Evolutionary conservation across 106 monocot species (phyloP), one percentile per base, ranked within the genome.

Genomic region (Iris macrosiphon): DNA sequence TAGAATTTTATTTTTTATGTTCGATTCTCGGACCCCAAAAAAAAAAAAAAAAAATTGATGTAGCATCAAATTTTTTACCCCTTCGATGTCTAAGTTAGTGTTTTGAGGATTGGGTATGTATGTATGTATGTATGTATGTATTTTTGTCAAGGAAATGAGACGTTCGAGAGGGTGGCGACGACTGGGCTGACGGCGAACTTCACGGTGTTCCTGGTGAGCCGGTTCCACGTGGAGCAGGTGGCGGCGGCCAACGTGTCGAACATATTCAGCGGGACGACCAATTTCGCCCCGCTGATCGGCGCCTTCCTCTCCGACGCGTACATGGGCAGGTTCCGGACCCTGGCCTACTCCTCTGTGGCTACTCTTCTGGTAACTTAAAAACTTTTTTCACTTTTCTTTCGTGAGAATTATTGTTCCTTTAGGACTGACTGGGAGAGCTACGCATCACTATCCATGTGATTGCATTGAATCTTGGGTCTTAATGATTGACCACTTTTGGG

Each of bases 261-360:
- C 25, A 69, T 80, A 21, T 73, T 74, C 61, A 31, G n/a, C 21
- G 79, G 74, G 2, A 80, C 79, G 9, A 39, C 70, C 35, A 70
- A 69, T 38, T 70, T 80, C 41, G 74, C 74, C 4, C 79, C 79
- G 24, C 46, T 80, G 4, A 0, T 80, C 37, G 79, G 79, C 3
- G 79, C 74, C 12, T 80, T 74, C 60, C n/a, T 80, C 29, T 52
- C 73, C 61, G 79, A 80, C 48, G 65, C 74, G 18, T 80, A 70
- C 28, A 61, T 21, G 40, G 79, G 79, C 9, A 52, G 73, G 15
- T 80, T 70, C 44, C 58, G 69, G 41, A 70, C 74, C 17, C 45
- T 79, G 10, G 64, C 55, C n/a, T 74, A 49, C 27, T 65, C 60
- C 8, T 74, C 69, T 64, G 49, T 80, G 19, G 45, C 61, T 21